Base-by-base conservation (phyloP, 2,329 filamentous ascomycete genomes). In the Shiraia sp. region DNA sequence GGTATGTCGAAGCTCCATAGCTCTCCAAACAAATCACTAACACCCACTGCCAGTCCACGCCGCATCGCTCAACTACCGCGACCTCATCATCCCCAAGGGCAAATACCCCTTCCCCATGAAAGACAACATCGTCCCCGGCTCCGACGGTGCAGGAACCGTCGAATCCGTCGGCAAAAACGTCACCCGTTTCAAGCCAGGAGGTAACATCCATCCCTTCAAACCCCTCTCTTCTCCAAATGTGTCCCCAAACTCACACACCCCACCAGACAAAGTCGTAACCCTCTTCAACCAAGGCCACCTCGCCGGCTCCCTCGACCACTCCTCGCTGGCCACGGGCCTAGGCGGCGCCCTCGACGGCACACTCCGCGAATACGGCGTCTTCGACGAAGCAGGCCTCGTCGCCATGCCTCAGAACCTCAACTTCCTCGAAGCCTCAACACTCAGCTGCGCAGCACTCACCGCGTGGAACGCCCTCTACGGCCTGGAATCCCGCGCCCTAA, bases 261-360 rank as follows among this genome's bases (percentile, higher is more conserved):
- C 1, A 28, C 9, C 30, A 60, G 81, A 85, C 60, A 75, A 77
- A 32, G 81, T 86, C 2, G 61, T 75, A 17, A 85, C 82, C 0
- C 76, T 87, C 52, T 87, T 87, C 74, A 81, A 79, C 61, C 78
- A 81, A 59, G 71, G 62, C 9, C 80, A 82, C 54, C 70, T 80
- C 36, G 77, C 70, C 17, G 79, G 77, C 30, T 69, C 70, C 2
- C 63, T 81, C 13, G 69, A 71, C 19, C 51, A 47, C 13, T 32
- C 61, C 12, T 60, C 64, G 22, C 47, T 75, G 3, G 40, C 46
- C 1, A 82, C 81, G 1, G 85, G 85, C 2, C 78, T 90, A 1
- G 88, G 88, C 40, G 87, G 86, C 34, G 75, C 75, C 9, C 41
- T 86, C 1, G 81, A 90, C 56, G 88, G 88, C 43, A 79, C 79